Evolutionary conservation across 2,329 filamentous ascomycete genomes (phyloP).

Genomic region (Penicillium sp.): DNA sequence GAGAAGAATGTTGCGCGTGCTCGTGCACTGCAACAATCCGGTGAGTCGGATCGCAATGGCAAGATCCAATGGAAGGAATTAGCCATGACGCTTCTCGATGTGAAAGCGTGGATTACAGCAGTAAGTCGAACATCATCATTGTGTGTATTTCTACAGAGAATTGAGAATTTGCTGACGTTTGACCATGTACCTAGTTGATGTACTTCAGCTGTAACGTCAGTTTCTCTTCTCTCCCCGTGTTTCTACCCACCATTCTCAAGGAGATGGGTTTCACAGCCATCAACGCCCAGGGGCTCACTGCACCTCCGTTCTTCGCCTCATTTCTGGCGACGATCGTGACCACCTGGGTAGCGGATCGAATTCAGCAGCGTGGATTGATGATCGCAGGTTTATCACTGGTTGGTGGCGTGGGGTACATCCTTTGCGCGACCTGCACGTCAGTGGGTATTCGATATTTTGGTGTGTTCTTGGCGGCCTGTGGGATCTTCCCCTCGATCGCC

Average conservation of each 20-base stretch:
- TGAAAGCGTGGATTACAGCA: conserved; percentile 49
- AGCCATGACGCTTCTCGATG: conserved; percentile 44
- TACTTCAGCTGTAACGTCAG: conserved; percentile 63
- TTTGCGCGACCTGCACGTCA: conserved; percentile 58
- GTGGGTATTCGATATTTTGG: conserved; percentile 52
- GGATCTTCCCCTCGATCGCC: conserved; percentile 65
- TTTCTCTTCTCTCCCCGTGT: conserved; percentile 63
- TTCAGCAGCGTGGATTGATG: conserved; percentile 61
- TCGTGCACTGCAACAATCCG: conserved; percentile 54
- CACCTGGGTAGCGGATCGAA: conserved; percentile 64
- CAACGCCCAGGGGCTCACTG: conserved; percentile 68
- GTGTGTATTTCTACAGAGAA: neutral
- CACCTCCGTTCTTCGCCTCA: conserved; percentile 67
- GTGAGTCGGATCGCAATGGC: conserved; percentile 42
- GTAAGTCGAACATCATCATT: conserved; percentile 28
- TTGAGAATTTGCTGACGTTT: neutral
- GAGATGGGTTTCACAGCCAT: conserved; percentile 67
- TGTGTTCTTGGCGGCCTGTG: conserved; percentile 55
- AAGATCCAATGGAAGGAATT: conserved; percentile 50
- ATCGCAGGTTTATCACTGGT: conserved; percentile 56
- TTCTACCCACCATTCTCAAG: conserved; percentile 60
- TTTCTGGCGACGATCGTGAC: conserved; percentile 61
- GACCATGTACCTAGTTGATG: conserved; percentile 41
- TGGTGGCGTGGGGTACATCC: conserved; percentile 61
- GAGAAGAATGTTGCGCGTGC: conserved; percentile 58